Evolutionary conservation across 495 filamentous ascomycete genomes (phyloP), one percentile per base, ranked within the genome.

Genomic region (Neurospora tetrasperma): DNA sequence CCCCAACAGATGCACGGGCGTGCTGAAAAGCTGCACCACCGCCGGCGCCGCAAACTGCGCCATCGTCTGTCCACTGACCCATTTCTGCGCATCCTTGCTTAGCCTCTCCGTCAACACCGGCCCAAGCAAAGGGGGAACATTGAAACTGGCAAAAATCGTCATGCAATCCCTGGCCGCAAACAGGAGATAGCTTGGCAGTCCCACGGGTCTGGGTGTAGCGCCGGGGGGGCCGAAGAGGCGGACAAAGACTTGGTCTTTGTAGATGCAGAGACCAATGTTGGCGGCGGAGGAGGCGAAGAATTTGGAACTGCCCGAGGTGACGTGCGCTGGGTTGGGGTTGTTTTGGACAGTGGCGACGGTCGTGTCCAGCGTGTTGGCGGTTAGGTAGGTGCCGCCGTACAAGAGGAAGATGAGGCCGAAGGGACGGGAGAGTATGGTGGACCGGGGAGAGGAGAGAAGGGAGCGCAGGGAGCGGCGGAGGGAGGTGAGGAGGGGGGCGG

Each of bases 111-210:
- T 81, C 9, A 92, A 82, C n/a, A 84, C 77, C 0, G 91, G 92
- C 0, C 93, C 91, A 16, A 98, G 83, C 2, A 96, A 77, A 0
- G 92, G 86, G 0, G 95, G 95, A 38, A 97, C 85, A 80, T 97
- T 98, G 87, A 98, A 98, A 46, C 90, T 93, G 35, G 92, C 94
- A 82, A 97, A 97, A 80, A 98, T 93, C 23, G 95, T 98, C 73
- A 97, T 82, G 80, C 91, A 93, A 82, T 98, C 95, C 75, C 96
- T 89, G 70, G 89, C 78, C 11, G 92, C 89, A 85, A 98, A 98
- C 72, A 98, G 88, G 0, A 84, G 77, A 82, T 94, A 97, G 41
- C 91, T 92, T 14, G 87, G 85, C 70, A 84, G 77, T 1, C 88
- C 84, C 16, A 91, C 88, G 43, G 88, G 84, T 8, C 89, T 83